These are phyloP conservation scores for Tricholoma hemisulphureum DNA, from an alignment of 768 basidiomycete species.

Conservation along the genomic window DNA sequence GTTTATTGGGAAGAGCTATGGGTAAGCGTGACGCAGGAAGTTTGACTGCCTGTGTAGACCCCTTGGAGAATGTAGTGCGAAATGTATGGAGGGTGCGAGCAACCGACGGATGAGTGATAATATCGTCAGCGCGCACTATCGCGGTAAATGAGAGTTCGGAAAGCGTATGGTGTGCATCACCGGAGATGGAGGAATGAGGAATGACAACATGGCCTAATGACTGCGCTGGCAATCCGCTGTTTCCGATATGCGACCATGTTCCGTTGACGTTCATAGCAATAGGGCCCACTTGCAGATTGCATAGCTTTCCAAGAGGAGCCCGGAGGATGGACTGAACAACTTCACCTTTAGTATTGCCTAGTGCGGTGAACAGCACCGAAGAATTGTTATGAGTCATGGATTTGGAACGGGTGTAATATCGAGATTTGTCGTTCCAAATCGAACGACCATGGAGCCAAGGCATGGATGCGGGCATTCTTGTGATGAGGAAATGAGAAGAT, in stretches of 20 bases:
- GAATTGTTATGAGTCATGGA: not conserved
- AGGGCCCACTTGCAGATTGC: not conserved
- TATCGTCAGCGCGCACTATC: not conserved
- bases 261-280: not conserved
- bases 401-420: not conserved
- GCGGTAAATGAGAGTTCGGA: not conserved
- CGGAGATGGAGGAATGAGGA: not conserved
- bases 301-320: not conserved
- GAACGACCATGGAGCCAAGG: not conserved
- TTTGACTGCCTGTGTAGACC: not conserved
- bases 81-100: not conserved
- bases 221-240: not conserved
- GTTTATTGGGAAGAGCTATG: constrained; percentile 8
- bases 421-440: not conserved
- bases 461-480: not conserved
- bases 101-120: not conserved
- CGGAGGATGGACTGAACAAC: not conserved
- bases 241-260: not conserved
- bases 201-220: not conserved
- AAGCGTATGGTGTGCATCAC: not conserved
- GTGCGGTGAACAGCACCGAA: not conserved
- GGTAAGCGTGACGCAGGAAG: not conserved
- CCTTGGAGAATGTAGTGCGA: not conserved
- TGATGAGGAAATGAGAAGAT: not conserved
- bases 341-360: not conserved